Conservation (phyloP, 352 stramenopile genomes). For the Phytopythium aichiense region DNA sequence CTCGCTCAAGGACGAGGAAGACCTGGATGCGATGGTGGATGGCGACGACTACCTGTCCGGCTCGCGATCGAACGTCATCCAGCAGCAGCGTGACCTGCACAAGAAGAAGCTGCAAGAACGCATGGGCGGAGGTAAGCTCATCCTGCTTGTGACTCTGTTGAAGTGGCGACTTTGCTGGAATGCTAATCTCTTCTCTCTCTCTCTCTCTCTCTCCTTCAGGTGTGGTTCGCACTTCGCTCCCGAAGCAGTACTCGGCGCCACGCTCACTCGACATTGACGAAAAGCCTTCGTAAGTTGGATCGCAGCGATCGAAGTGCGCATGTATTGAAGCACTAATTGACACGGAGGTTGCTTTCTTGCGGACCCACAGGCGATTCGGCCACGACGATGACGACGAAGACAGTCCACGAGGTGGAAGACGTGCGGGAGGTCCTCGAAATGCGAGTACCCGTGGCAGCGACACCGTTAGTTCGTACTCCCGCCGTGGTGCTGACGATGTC, state of each 20-base stretch:
- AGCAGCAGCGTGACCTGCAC: constrained; percentile 81
- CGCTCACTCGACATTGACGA: constrained; percentile 72
- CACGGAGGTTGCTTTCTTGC: background rate
- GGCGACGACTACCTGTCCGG: constrained; percentile 56
- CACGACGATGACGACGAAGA: constrained; percentile 67
- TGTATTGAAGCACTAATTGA: background rate
- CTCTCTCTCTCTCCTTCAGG: constrained; percentile 19
- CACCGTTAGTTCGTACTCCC: constrained; percentile 18
- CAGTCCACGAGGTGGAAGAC: constrained; percentile 19
- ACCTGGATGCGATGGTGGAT: constrained; percentile 53
- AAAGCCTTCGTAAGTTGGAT: constrained; percentile 65
- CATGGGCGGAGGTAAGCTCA: constrained; percentile 59
- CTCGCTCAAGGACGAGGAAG: constrained; percentile 74
- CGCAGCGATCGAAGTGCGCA: background rate
- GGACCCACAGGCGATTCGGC: constrained; percentile 51
- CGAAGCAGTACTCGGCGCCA: constrained; percentile 75
- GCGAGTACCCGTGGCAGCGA: constrained; percentile 11
- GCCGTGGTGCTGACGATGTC: constrained; percentile 31
- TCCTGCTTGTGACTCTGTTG: background rate
- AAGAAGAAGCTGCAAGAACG: constrained; percentile 86
- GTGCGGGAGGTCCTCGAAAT: constrained; percentile 16
- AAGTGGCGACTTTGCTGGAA: background rate
- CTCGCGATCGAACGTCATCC: constrained; percentile 71
- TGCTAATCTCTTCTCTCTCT: too few species aligned
- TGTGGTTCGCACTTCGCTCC: constrained; percentile 66